A percentile compares a stretch with the other conserved stretches of the same genome.
Evolutionary conservation across 306 rosid species (phyloP).

Genomic region (Betula pendula): DNA sequence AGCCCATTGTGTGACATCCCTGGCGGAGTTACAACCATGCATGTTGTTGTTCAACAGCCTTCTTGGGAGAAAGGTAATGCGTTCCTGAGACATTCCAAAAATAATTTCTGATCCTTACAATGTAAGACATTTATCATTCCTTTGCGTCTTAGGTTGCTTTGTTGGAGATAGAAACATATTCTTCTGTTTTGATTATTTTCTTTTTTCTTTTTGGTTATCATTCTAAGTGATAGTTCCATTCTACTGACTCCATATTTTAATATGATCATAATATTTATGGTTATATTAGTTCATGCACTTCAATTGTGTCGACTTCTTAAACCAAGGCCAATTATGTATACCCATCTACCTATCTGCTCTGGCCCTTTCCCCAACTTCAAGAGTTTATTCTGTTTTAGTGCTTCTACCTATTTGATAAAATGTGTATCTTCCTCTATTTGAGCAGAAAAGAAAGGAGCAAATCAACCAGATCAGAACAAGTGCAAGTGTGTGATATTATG

Average conservation of each 20-base stretch:
- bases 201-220: background rate
- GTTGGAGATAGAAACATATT: background rate
- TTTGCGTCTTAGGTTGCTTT: background rate
- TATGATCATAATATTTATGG: background rate
- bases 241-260: background rate
- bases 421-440: conserved; percentile 10
- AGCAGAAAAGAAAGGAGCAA: conserved; percentile 74
- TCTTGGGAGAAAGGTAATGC: conserved; percentile 65
- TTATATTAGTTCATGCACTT: background rate
- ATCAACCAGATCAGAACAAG: conserved; percentile 49
- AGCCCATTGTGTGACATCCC: conserved; percentile 80
- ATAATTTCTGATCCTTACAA: background rate
- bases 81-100: conserved; percentile 5
- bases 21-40: conserved; percentile 91
- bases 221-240: background rate
- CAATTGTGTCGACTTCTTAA: background rate
- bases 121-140: background rate
- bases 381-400: conserved; percentile 5
- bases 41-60: conserved; percentile 77
- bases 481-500: conserved; percentile 78
- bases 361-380: background rate
- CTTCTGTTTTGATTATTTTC: conserved; percentile 1
- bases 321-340: background rate
- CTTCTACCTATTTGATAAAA: conserved; percentile 11
- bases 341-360: background rate